Evolutionary conservation across 2,329 filamentous ascomycete genomes (phyloP).

Genomic region (Seiridium cupressi): DNA sequence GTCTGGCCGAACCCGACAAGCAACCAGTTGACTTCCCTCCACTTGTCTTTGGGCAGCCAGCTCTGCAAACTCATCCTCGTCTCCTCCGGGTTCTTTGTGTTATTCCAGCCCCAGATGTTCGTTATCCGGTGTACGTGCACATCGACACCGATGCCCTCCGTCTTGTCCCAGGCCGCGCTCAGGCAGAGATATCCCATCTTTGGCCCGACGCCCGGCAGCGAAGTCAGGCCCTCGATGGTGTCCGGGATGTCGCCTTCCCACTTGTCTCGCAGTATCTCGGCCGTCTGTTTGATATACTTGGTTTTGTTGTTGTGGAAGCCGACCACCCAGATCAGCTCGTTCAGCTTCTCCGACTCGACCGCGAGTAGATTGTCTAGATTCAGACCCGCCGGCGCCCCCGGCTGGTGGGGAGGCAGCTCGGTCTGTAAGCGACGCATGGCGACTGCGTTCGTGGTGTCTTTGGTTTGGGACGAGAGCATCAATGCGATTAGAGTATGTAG

Average conservation of each 20-base stretch:
- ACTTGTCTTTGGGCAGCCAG: slow-evolving; percentile 81
- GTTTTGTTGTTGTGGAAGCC: slow-evolving; percentile 97
- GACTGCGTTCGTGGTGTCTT: slow-evolving; percentile 84
- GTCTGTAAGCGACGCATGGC: slow-evolving; percentile 79
- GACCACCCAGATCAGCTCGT: slow-evolving; percentile 77
- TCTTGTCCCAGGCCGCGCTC: slow-evolving; percentile 64
- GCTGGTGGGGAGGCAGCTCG: slow-evolving; percentile 57
- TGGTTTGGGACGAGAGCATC: slow-evolving; percentile 92
- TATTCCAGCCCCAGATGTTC: slow-evolving; percentile 91
- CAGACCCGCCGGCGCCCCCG: slow-evolving; percentile 51
- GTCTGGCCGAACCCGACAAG: slow-evolving; percentile 87
- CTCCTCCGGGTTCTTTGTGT: slow-evolving; percentile 77
- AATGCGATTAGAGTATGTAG: slow-evolving; percentile 85
- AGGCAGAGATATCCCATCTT: slow-evolving; percentile 94
- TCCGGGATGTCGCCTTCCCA: slow-evolving; percentile 77
- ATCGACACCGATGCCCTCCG: slow-evolving; percentile 84
- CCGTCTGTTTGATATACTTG: slow-evolving; percentile 74
- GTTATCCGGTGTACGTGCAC: slow-evolving; percentile 95
- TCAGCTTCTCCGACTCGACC: slow-evolving; percentile 62
- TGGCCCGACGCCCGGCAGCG: slow-evolving; percentile 82
- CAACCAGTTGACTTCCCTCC: slow-evolving; percentile 90
- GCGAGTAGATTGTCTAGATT: slow-evolving; percentile 76
- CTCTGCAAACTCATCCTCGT: slow-evolving; percentile 72
- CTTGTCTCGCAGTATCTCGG: slow-evolving; percentile 68
- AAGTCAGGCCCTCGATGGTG: slow-evolving; percentile 71